These are phyloP conservation scores for Celoporthe dispersa DNA, from an alignment of 2,329 filamentous ascomycete genomes.

Conservation along the genomic window DNA sequence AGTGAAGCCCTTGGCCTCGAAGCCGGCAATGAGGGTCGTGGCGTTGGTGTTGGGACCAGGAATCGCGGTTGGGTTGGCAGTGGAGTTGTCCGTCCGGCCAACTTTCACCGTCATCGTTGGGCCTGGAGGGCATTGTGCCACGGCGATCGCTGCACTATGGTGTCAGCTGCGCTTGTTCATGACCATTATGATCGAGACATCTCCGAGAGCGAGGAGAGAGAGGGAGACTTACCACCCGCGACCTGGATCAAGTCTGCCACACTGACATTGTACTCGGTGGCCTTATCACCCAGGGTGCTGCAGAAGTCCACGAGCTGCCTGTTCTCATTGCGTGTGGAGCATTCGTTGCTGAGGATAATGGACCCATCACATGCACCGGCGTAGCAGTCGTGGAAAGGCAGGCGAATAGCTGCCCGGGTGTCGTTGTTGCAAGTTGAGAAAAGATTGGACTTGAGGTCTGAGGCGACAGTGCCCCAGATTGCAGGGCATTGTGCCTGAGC, in stretches of 20 bases:
- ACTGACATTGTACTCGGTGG: conserved; percentile 34
- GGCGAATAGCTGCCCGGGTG: conserved; percentile 36
- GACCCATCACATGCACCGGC: conserved; percentile 38
- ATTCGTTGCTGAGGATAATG: conserved; percentile 37
- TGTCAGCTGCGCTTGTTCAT: not conserved
- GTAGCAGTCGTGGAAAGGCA: conserved; percentile 39
- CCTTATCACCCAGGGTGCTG: conserved; percentile 33
- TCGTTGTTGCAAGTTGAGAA: conserved; percentile 32
- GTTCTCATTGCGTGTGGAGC: conserved; percentile 36
- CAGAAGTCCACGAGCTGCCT: conserved; percentile 35
- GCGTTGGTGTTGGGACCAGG: conserved; percentile 31
- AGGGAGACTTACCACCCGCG: conserved; percentile 34
- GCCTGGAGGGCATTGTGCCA: conserved; percentile 33
- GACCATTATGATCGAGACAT: not conserved
- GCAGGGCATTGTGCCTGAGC: conserved; percentile 7
- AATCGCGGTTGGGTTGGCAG: conserved; percentile 34
- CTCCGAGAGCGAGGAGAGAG: not conserved
- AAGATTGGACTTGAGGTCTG: conserved; percentile 8
- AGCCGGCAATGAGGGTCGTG: conserved; percentile 30
- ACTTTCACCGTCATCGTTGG: conserved; percentile 34
- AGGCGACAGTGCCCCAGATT: conserved; percentile 17
- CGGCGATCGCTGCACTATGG: conserved; percentile 32
- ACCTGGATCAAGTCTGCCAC: conserved; percentile 38
- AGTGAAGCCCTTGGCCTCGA: conserved; percentile 35
- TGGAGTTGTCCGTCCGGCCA: conserved; percentile 34